A percentile compares a stretch with the other conserved stretches of the same genome.
These are phyloP conservation scores for Magnaporthiopsis rhizophila DNA, from an alignment of 2,329 filamentous ascomycete genomes.

Conservation along the genomic window DNA sequence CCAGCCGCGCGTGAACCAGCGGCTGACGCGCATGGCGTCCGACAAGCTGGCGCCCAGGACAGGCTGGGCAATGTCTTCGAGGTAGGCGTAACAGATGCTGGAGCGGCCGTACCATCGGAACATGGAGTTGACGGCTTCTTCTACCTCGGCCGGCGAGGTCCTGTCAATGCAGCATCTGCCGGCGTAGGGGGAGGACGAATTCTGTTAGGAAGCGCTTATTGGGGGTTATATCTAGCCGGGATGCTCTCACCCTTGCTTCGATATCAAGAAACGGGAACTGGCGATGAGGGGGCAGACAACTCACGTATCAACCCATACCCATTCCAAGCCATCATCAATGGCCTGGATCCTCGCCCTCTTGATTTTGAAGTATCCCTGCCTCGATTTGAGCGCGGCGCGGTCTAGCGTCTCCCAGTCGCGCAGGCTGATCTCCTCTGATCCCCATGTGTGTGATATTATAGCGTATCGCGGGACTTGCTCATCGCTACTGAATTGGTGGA, in stretches of 20 bases:
- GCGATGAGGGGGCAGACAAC: background rate
- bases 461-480: constrained; percentile 8
- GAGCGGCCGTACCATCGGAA: constrained; percentile 10
- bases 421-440: constrained; percentile 12
- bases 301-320: constrained; percentile 8
- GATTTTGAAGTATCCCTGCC: constrained; percentile 6
- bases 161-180: constrained; percentile 10
- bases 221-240: background rate
- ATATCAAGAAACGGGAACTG: background rate
- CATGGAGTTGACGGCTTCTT: constrained; percentile 11
- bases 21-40: constrained; percentile 4
- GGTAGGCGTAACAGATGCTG: constrained; percentile 11
- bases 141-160: background rate
- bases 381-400: background rate
- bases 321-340: constrained; percentile 6
- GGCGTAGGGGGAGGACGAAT: background rate
- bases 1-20: constrained; percentile 12
- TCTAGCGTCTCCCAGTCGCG: constrained; percentile 4
- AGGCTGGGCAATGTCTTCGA: constrained; percentile 10
- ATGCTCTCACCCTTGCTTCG: background rate
- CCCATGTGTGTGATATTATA: constrained; percentile 12
- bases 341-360: constrained; percentile 5
- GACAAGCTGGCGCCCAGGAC: constrained; percentile 5
- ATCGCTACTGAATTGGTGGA: background rate
- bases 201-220: background rate